phyloP scores from a whole-genome alignment of 257 asterid species.

The Mitragyna speciosa region DNA sequence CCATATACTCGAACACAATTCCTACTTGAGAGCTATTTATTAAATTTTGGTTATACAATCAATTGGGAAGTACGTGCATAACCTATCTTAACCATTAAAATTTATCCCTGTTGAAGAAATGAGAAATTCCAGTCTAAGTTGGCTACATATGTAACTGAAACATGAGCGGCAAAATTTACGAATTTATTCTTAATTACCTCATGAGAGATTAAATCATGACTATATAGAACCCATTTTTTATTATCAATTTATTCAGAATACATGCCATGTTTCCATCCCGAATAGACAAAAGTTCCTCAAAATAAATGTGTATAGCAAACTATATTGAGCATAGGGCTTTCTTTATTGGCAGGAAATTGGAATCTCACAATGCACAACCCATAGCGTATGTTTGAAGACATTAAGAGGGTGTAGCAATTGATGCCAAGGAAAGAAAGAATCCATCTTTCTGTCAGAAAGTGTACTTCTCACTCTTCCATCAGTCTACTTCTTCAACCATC shows the following conservation, averaged over 20 bases:
- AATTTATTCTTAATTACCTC: background rate
- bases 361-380: background rate
- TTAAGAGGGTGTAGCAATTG: background rate
- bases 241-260: background rate
- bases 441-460: too few species aligned
- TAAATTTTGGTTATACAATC: background rate
- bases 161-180: background rate
- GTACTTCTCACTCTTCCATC: background rate
- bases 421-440: background rate
- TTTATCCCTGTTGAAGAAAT: too few species aligned
- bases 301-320: background rate
- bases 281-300: background rate
- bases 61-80: background rate
- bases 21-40: background rate
- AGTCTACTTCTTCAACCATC: constrained; percentile 10
- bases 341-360: background rate
- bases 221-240: background rate
- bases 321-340: background rate
- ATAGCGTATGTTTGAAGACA: background rate
- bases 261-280: background rate
- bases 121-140: too few species aligned
- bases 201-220: background rate
- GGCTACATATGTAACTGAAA: too few species aligned
- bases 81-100: background rate
- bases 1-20: too few species aligned